Percentiles rank a stretch among this genome's conserved stretches.
phyloP scores from a whole-genome alignment of 768 basidiomycete species.

The Macrocybe gigantea region DNA sequence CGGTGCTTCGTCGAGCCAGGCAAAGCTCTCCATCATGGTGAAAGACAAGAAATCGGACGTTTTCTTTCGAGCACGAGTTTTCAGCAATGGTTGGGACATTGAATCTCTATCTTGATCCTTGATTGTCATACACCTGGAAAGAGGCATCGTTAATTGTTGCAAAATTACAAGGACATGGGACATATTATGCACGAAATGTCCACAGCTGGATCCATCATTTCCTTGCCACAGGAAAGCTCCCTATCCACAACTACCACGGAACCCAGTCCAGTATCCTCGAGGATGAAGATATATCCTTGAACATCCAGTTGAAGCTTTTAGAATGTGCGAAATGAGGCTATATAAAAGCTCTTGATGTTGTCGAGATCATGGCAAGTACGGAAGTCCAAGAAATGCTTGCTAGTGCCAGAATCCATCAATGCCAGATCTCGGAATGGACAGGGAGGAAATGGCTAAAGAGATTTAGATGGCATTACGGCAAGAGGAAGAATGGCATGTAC shows the following conservation, averaged over 20 bases:
- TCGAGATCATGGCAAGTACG: not conserved
- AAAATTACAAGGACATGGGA: constrained; percentile 8
- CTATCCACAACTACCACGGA: not conserved
- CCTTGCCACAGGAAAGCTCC: not conserved
- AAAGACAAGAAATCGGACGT: constrained; percentile 12
- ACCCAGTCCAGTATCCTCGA: too few species aligned
- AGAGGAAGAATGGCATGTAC: constrained; percentile 10
- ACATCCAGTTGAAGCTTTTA: not conserved
- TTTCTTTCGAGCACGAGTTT: constrained; percentile 9
- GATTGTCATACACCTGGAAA: constrained; percentile 5
- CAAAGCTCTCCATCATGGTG: constrained; percentile 1
- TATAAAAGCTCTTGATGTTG: not conserved
- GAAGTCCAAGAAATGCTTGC: not conserved
- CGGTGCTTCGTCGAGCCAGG: not conserved
- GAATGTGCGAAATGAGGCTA: not conserved
- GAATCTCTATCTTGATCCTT: constrained; percentile 9
- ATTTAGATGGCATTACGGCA: constrained; percentile 11
- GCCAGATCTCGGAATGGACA: too few species aligned
- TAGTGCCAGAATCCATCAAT: too few species aligned
- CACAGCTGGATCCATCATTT: constrained; percentile 3
- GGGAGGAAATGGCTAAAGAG: constrained; percentile 18
- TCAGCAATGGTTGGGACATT: constrained; percentile 10
- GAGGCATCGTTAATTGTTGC: constrained; percentile 10
- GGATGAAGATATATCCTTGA: too few species aligned
- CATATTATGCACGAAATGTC: constrained; percentile 2